Conservation (phyloP, 2,329 filamentous ascomycete genomes). For the Aspergillus uvarum region DNA sequence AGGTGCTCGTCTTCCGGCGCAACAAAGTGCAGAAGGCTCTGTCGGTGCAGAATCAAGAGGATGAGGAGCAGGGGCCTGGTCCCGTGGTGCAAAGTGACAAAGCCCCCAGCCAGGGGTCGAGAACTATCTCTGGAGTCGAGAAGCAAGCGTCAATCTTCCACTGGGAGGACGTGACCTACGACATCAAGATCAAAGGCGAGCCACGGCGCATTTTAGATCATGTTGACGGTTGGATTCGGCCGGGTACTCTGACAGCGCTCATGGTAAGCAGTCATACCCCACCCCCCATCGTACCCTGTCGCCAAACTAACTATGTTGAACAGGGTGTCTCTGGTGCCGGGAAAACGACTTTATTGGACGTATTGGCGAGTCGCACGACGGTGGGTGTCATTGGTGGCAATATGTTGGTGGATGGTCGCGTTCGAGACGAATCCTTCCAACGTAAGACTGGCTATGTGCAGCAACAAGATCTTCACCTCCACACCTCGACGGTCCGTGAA, state of each 20-base stretch:
- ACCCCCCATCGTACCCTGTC: too few species aligned
- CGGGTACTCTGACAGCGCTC: constrained; percentile 53
- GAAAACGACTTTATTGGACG: constrained; percentile 60
- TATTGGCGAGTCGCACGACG: constrained; percentile 55
- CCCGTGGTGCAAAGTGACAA: not conserved
- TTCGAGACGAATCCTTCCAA: constrained; percentile 56
- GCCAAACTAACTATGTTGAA: not conserved
- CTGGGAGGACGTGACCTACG: constrained; percentile 77
- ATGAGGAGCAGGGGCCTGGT: constrained; percentile 5
- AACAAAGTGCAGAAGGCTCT: not conserved
- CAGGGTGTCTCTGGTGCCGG: not conserved
- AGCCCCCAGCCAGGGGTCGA: not conserved
- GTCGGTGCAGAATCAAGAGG: not conserved
- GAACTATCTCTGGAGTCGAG: constrained; percentile 17
- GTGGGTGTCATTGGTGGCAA: constrained; percentile 64
- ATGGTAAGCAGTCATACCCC: constrained; percentile 53
- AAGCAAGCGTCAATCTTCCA: constrained; percentile 72
- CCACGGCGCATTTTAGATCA: constrained; percentile 59
- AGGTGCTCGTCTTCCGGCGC: constrained; percentile 8
- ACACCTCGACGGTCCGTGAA: constrained; percentile 80
- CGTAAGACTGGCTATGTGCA: constrained; percentile 64
- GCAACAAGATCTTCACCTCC: constrained; percentile 72
- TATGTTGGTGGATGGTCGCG: constrained; percentile 62
- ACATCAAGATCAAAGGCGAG: constrained; percentile 73
- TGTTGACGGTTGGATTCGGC: constrained; percentile 53